phyloP scores from a whole-genome alignment of 108 stramenopile species.

The Cyclotella baltica region DNA sequence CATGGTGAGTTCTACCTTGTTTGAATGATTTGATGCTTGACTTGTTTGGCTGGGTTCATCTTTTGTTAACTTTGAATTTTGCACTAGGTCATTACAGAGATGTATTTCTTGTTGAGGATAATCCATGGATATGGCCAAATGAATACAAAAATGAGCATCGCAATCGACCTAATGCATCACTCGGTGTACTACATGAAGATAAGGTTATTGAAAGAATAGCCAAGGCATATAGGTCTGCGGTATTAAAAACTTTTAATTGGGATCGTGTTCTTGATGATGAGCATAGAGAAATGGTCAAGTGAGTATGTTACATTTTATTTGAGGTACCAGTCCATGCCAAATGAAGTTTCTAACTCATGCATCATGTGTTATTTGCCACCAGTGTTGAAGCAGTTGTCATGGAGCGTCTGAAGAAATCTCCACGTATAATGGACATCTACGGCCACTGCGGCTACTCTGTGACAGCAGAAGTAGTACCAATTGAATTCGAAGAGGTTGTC shows the following conservation, averaged over 20 bases:
- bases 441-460: slow-evolving; percentile 74
- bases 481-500: slow-evolving; percentile 64
- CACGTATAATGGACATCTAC: slow-evolving; percentile 73
- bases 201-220: slow-evolving; percentile 25
- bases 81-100: slow-evolving; percentile 77
- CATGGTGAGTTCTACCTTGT: too few species aligned
- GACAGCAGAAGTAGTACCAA: slow-evolving; percentile 61
- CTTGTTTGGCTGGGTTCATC: too few species aligned
- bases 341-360: too few species aligned
- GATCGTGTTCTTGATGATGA: slow-evolving; percentile 31
- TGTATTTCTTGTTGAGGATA: slow-evolving; percentile 63
- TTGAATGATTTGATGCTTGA: too few species aligned
- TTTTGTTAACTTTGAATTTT: too few species aligned
- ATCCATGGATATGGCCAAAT: slow-evolving; percentile 32
- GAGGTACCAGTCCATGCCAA: neutral
- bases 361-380: neutral
- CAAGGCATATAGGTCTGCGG: slow-evolving; percentile 41
- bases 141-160: slow-evolving; percentile 27
- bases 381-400: slow-evolving; percentile 71
- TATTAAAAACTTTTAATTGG: slow-evolving; percentile 60
- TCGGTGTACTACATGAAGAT: slow-evolving; percentile 29
- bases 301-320: neutral
- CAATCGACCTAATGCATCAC: neutral
- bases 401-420: slow-evolving; percentile 70
- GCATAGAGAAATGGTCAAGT: slow-evolving; percentile 35